Percentiles rank a stretch among this genome's conserved stretches.
These are phyloP conservation scores for Tricharina praecox DNA, from an alignment of 495 filamentous ascomycete genomes.

Conservation along the genomic window DNA sequence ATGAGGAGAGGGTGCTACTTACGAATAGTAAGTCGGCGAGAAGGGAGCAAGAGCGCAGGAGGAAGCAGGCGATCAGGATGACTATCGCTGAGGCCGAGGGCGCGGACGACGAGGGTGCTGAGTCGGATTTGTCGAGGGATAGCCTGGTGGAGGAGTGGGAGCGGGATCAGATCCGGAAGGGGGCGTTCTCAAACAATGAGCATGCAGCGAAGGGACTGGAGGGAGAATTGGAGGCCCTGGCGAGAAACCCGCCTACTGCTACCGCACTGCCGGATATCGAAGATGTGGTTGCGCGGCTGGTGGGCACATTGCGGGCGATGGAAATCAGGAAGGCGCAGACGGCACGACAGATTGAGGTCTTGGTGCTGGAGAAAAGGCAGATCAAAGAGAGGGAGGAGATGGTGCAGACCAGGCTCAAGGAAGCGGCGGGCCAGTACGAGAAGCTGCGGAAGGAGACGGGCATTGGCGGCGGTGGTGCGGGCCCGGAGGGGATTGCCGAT, in stretches of 20 bases:
- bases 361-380: conserved; percentile 44
- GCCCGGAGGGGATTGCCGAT: conserved; percentile 28
- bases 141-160: conserved; percentile 77
- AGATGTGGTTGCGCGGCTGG: conserved; percentile 34
- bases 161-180: conserved; percentile 58
- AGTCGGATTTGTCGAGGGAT: conserved; percentile 57
- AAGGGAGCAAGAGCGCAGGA: conserved; percentile 47
- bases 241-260: conserved; percentile 34
- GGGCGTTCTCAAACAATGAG: conserved; percentile 12
- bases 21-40: conserved; percentile 52
- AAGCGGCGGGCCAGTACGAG: conserved; percentile 51
- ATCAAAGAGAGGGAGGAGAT: conserved; percentile 60
- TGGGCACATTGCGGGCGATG: conserved; percentile 37
- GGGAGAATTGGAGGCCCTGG: conserved; percentile 19
- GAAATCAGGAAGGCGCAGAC: conserved; percentile 38
- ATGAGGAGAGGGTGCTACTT: conserved; percentile 54
- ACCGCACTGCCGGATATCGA: conserved; percentile 39
- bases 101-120: conserved; percentile 32
- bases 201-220: conserved; percentile 13
- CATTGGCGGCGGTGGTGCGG: conserved; percentile 17
- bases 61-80: conserved; percentile 62
- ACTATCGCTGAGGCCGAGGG: conserved; percentile 69
- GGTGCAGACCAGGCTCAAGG: conserved; percentile 64
- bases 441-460: conserved; percentile 35
- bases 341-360: conserved; percentile 41